Evolutionary conservation across 345 rosid genomes (phyloP).

Genomic region (Citrus reticulata): DNA sequence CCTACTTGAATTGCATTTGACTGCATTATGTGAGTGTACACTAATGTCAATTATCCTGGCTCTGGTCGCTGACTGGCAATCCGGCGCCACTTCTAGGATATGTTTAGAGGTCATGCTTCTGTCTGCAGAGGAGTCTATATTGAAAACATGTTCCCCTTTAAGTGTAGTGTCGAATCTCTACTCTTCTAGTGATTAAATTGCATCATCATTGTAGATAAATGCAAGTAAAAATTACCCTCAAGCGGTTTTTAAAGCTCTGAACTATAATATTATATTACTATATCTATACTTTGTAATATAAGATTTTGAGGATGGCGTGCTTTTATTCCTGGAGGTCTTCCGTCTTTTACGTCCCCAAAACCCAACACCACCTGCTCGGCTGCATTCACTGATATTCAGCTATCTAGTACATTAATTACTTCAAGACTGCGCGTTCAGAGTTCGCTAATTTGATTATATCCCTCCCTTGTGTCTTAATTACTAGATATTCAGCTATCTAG

Average conservation of each 20-base stretch:
- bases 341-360: neutral
- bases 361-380: too few species aligned
- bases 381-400: neutral
- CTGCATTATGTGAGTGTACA: neutral
- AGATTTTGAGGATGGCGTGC: neutral
- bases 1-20: conserved; percentile 7
- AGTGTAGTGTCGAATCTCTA: neutral
- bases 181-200: neutral
- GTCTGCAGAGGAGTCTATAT: neutral
- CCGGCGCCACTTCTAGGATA: neutral
- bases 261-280: neutral
- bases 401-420: neutral
- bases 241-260: neutral
- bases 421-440: neutral
- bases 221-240: neutral
- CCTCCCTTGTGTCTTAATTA: too few species aligned
- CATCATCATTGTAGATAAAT: neutral
- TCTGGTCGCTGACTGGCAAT: neutral
- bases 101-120: neutral
- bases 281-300: neutral
- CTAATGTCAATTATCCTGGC: neutral
- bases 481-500: neutral
- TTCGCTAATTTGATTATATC: neutral
- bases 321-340: neutral
- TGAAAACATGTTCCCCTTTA: neutral